phyloP scores from a whole-genome alignment of 331 rosid species.

The Acacia pycnantha region DNA sequence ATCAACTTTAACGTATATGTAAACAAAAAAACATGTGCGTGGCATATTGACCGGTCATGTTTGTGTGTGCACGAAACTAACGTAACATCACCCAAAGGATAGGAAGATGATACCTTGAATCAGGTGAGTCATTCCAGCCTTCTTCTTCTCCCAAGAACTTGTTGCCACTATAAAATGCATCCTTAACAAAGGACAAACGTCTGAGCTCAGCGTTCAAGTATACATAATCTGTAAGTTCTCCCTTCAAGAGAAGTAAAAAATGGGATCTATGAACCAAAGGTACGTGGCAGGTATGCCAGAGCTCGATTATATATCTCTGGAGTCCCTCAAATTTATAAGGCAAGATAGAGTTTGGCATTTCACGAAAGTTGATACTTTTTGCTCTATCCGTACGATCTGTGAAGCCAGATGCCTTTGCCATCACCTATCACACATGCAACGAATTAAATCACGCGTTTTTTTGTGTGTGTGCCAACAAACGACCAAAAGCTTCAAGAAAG shows the following conservation, averaged over 20 bases:
- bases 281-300: constrained; percentile 75
- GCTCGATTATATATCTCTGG: constrained; percentile 61
- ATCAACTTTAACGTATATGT: not conserved
- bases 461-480: not conserved
- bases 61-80: not conserved
- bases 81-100: constrained; percentile 7
- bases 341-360: constrained; percentile 9
- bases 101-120: constrained; percentile 57
- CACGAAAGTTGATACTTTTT: constrained; percentile 25
- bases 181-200: constrained; percentile 67
- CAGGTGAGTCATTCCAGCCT: constrained; percentile 42
- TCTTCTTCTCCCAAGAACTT: constrained; percentile 27
- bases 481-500: not conserved
- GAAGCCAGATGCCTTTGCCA: constrained; percentile 1
- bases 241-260: constrained; percentile 78
- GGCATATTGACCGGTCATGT: constrained; percentile 2
- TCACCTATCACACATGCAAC: constrained; percentile 31
- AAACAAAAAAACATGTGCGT: not conserved
- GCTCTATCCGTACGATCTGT: constrained; percentile 24
- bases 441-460: not conserved
- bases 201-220: constrained; percentile 79
- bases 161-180: constrained; percentile 47
- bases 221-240: constrained; percentile 73
- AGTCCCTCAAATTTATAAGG: constrained; percentile 54
- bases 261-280: constrained; percentile 80